Conservation (phyloP, 768 basidiomycete species). For the Coprinellus aureogranulatus region DNA sequence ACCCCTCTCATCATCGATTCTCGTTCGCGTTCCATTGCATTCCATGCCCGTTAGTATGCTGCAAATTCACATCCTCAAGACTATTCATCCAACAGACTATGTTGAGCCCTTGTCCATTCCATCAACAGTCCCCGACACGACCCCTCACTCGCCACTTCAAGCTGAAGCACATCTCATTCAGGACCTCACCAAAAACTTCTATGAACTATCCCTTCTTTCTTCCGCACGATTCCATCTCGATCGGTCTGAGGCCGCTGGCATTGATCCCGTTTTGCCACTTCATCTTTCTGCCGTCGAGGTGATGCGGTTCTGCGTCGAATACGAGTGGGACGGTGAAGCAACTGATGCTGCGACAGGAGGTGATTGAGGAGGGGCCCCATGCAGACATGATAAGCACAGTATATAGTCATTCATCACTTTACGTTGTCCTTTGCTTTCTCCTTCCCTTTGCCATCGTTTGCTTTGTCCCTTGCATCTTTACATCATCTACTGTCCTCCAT, state of each 20-base stretch:
- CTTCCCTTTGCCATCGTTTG: too few relatives aligned
- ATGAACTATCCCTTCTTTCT: conserved; percentile 63
- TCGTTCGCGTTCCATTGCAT: conserved; percentile 53
- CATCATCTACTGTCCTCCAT: too few relatives aligned
- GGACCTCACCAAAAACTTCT: conserved; percentile 67
- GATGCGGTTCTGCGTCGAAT: conserved; percentile 34
- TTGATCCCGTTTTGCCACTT: conserved; percentile 60
- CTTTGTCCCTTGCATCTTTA: too few relatives aligned
- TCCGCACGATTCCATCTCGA: conserved; percentile 36
- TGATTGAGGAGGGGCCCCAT: too few relatives aligned
- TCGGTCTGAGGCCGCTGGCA: conserved; percentile 6
- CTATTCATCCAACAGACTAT: conserved; percentile 33
- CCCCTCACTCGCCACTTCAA: conserved; percentile 7
- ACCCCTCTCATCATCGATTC: conserved; percentile 55
- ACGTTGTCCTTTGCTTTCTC: too few relatives aligned
- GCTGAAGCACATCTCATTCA: conserved; percentile 31
- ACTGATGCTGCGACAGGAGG: too few relatives aligned
- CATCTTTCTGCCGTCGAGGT: conserved; percentile 72
- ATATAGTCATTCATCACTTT: too few relatives aligned
- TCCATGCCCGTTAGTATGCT: conserved; percentile 49
- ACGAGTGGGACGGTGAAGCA: conserved; percentile 3
- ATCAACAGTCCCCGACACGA: too few relatives aligned
- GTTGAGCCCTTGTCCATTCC: conserved; percentile 17
- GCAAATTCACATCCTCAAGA: conserved; percentile 60
- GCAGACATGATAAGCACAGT: too few relatives aligned